phyloP scores from a whole-genome alignment of 768 basidiomycete species.

The Suillus brevipes region DNA sequence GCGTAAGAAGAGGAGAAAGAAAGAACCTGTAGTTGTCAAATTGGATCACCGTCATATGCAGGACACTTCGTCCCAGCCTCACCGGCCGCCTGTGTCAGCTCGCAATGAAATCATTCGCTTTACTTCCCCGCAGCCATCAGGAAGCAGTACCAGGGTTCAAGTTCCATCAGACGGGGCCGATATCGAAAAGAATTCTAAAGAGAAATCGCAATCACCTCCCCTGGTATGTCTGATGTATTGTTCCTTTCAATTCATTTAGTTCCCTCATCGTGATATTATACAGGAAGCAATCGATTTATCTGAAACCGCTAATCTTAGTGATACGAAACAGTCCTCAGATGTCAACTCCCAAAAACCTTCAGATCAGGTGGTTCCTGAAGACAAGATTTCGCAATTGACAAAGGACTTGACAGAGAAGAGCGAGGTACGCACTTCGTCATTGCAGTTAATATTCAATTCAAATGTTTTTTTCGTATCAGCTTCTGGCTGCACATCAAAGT shows the following conservation, averaged over 20 bases:
- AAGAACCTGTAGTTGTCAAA: constrained; percentile 27
- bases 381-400: constrained; percentile 41
- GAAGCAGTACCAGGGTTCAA: background rate
- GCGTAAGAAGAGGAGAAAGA: constrained; percentile 31
- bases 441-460: constrained; percentile 1
- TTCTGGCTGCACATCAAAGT: constrained; percentile 53
- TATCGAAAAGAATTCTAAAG: background rate
- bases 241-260: background rate
- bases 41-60: constrained; percentile 14
- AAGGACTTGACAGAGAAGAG: constrained; percentile 44
- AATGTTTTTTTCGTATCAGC: constrained; percentile 29
- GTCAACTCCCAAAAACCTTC: background rate
- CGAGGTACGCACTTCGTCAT: constrained; percentile 31
- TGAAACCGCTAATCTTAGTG: background rate
- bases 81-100: constrained; percentile 19
- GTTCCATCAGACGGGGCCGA: background rate
- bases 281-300: background rate
- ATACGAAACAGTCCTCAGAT: background rate
- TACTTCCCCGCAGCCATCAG: constrained; percentile 13
- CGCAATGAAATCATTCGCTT: constrained; percentile 31
- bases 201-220: no score
- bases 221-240: background rate
- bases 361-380: constrained; percentile 6
- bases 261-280: background rate
- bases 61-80: constrained; percentile 10